Conservation (phyloP, 2,329 filamentous ascomycete genomes). For the Neonectria ditissima region DNA sequence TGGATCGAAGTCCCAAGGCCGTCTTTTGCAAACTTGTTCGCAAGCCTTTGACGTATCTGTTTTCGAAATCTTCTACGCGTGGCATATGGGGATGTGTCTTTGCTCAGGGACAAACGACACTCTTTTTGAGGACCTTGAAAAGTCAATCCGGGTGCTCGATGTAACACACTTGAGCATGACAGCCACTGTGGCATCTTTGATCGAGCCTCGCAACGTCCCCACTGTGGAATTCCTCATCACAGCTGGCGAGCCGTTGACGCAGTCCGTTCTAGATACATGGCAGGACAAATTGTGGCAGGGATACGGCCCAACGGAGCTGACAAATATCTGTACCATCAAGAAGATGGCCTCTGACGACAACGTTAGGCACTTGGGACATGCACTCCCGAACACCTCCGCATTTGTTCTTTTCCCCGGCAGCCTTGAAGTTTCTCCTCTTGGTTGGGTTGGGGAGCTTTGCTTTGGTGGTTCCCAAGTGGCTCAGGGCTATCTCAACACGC, state of each 20-base stretch:
- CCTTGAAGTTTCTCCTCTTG: conserved; percentile 70
- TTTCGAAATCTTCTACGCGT: conserved; percentile 90
- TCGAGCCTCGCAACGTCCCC: conserved; percentile 76
- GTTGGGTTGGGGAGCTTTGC: conserved; percentile 84
- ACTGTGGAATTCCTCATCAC: conserved; percentile 81
- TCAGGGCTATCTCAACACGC: conserved; percentile 77
- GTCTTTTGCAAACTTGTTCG: conserved; percentile 85
- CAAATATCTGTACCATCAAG: conserved; percentile 86
- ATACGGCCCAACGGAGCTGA: conserved; percentile 88
- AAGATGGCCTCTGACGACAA: conserved; percentile 68
- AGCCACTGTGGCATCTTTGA: conserved; percentile 83
- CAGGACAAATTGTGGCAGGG: conserved; percentile 77
- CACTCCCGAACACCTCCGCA: conserved; percentile 80
- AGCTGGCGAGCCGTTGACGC: conserved; percentile 83
- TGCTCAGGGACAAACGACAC: conserved; percentile 81
- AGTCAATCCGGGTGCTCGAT: conserved; percentile 69
- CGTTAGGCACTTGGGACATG: conserved; percentile 80
- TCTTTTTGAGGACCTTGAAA: conserved; percentile 78
- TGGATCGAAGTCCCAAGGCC: conserved; percentile 53
- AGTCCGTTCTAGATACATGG: conserved; percentile 78
- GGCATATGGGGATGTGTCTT: conserved; percentile 81
- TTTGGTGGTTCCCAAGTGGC: conserved; percentile 88
- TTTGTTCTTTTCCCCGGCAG: conserved; percentile 67
- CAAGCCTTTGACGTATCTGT: conserved; percentile 90
- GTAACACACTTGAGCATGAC: conserved; percentile 89